phyloP scores from a whole-genome alignment of 257 asterid genomes.

The Avicennia marina region DNA sequence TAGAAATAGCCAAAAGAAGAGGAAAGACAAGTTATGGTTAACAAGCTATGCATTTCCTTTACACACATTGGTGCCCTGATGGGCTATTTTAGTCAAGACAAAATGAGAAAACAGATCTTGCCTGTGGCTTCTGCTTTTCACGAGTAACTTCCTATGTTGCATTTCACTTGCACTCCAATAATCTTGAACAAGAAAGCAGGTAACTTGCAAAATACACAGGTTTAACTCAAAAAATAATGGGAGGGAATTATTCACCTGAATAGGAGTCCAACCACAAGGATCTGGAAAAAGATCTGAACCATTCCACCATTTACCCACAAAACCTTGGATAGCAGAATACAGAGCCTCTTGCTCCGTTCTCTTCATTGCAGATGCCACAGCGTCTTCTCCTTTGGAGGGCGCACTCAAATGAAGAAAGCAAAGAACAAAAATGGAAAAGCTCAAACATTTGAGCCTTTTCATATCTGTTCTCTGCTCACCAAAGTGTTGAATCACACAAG shows the following conservation, averaged over 20 bases:
- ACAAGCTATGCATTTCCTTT: conserved; percentile 4
- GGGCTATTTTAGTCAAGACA: too few relatives aligned
- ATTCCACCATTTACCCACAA: conserved; percentile 97
- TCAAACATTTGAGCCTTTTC: conserved; percentile 27
- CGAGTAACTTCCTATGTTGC: background rate
- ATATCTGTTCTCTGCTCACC: conserved; percentile 26
- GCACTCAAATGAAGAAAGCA: conserved; percentile 25
- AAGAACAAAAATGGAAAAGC: conserved; percentile 26
- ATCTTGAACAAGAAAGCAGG: too few relatives aligned
- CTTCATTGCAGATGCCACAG: conserved; percentile 60
- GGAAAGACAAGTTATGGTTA: conserved; percentile 25
- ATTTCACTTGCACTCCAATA: background rate
- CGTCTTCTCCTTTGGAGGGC: conserved; percentile 54
- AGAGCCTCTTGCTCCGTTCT: conserved; percentile 60
- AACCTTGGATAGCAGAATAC: conserved; percentile 80
- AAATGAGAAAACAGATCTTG: too few relatives aligned
- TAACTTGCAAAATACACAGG: too few relatives aligned
- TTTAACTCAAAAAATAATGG: background rate
- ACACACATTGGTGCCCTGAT: conserved; percentile 11
- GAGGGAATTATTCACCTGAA: conserved; percentile 47
- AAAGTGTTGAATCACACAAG: background rate
- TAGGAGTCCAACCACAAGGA: conserved; percentile 99
- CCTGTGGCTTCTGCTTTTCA: too few relatives aligned
- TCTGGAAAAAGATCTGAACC: conserved; percentile 99
- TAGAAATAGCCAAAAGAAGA: conserved; percentile 21